phyloP scores from a whole-genome alignment of 495 filamentous ascomycete genomes.

The Xylaria sp. region DNA sequence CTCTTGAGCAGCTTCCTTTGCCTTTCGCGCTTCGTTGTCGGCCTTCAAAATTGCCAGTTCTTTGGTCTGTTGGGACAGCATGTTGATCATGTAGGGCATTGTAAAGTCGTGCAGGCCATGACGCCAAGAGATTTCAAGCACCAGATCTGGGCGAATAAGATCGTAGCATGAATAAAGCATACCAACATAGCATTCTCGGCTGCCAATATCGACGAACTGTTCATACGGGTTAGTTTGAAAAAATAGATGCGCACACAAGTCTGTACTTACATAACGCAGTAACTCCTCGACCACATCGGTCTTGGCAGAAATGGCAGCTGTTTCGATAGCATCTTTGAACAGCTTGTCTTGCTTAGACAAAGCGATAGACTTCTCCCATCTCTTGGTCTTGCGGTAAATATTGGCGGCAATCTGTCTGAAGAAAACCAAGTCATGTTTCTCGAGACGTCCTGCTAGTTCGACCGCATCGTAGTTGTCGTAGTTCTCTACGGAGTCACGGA shows the following conservation, averaged over 20 bases:
- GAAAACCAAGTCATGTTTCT: slow-evolving; percentile 97
- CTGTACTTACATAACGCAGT: slow-evolving; percentile 85
- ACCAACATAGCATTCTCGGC: slow-evolving; percentile 97
- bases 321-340: slow-evolving; percentile 99
- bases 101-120: slow-evolving; percentile 94
- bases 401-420: slow-evolving; percentile 98
- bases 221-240: slow-evolving; percentile 41
- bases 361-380: slow-evolving; percentile 99
- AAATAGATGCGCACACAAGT: slow-evolving; percentile 29
- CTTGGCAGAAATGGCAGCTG: slow-evolving; percentile 92
- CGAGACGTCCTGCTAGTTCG: slow-evolving; percentile 90
- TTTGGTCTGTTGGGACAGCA: slow-evolving; percentile 86
- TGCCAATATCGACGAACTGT: slow-evolving; percentile 99
- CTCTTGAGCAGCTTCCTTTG: slow-evolving; percentile 82
- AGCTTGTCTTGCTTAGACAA: slow-evolving; percentile 99
- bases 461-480: slow-evolving; percentile 99
- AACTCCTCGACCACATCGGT: slow-evolving; percentile 92
- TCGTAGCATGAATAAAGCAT: slow-evolving; percentile 99
- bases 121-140: slow-evolving; percentile 98
- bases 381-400: slow-evolving; percentile 99
- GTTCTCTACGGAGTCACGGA: slow-evolving; percentile 96
- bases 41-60: slow-evolving; percentile 86
- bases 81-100: slow-evolving; percentile 99
- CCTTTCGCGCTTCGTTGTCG: slow-evolving; percentile 97
- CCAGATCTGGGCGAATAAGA: slow-evolving; percentile 86